Conservation (phyloP, 306 rosid genomes). For the Malus orientalis region DNA sequence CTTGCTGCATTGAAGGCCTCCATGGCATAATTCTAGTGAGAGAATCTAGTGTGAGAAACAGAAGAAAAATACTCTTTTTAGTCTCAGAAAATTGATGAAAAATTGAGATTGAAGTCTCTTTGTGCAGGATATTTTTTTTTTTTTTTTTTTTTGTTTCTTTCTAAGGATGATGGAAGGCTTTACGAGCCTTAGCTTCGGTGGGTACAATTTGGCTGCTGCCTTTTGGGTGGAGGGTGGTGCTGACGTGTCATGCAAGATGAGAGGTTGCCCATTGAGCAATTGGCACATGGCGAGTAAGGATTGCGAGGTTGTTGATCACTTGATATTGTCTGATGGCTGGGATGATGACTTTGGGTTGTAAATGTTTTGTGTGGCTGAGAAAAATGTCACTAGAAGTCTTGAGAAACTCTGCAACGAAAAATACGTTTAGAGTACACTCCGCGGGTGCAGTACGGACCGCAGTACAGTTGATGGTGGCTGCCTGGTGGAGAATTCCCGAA, state of each 20-base stretch:
- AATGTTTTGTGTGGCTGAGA: slow-evolving; percentile 40
- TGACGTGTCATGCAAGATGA: slow-evolving; percentile 29
- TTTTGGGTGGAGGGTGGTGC: slow-evolving; percentile 18
- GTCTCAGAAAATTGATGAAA: slow-evolving; percentile 13
- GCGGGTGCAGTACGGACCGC: neutral
- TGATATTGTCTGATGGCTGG: slow-evolving; percentile 2
- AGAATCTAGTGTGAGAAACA: neutral
- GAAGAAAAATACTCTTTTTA: slow-evolving; percentile 1
- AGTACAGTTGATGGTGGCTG: neutral
- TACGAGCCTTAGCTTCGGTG: slow-evolving; percentile 25
- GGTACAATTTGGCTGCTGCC: slow-evolving; percentile 6
- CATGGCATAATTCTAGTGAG: slow-evolving; percentile 58
- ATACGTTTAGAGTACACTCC: neutral
- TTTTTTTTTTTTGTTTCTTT: slow-evolving; percentile 1
- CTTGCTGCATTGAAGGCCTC: slow-evolving; percentile 89
- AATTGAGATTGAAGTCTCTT: neutral
- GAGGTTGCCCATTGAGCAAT: neutral
- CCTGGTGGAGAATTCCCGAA: neutral
- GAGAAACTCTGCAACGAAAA: neutral
- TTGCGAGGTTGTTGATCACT: slow-evolving; percentile 21
- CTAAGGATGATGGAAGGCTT: slow-evolving; percentile 14
- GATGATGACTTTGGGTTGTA: neutral
- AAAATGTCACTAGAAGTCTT: neutral
- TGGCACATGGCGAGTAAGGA: slow-evolving; percentile 34
- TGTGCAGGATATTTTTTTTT: neutral